Base-by-base conservation (phyloP, 2,329 filamentous ascomycete genomes). In the Clonostachys byssicola region DNA sequence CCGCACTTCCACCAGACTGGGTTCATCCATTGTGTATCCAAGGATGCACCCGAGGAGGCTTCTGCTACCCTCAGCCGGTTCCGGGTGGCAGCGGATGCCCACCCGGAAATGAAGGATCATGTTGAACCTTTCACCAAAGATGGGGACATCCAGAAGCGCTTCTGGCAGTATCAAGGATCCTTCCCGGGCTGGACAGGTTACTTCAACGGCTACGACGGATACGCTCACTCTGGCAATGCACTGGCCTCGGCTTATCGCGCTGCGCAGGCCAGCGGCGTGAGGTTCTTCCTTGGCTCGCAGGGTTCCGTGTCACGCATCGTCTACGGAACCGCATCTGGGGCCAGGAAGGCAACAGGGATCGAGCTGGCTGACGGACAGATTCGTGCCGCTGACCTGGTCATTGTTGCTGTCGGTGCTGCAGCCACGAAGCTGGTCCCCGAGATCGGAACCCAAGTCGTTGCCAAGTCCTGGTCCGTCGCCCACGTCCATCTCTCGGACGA, bases 401-500 rank as follows among this genome's bases (percentile, higher is more conserved):
- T 85, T 14, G 64, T 80, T 2, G 72, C 78, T 1, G 65, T 73
- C 0, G 81, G 81, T 0, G 80, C 79, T 0, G 68, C 67, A 7
- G 71, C 68, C 0, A 69, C 70, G 1, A 64, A 58, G 1, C 58
- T 85, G 2, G 45, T 74, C 1, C 79, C 81, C 0, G 62, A 72
- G n/a, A 58, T 78, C 3, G 74, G 74, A 4, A 60, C 58, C 1
- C 74, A 77, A 34, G 68, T 81, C 4, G 71, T 74, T 1, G 81
- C 80, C 6, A 77, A 77, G 47, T 75, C 70, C 1, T 85, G 80
- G 78, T 74, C 77, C 1, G 73, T 86, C 2, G 80, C 76, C 0
- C 81, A 85, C 54, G 66, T 85, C 3, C 73, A 77, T 42, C 69
- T 85, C 2, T 80, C 71, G 0, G 69, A 76, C 6, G 70, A 72